Evolutionary conservation across 108 stramenopile genomes (phyloP).

Genomic region (Conticribra weissflogii): DNA sequence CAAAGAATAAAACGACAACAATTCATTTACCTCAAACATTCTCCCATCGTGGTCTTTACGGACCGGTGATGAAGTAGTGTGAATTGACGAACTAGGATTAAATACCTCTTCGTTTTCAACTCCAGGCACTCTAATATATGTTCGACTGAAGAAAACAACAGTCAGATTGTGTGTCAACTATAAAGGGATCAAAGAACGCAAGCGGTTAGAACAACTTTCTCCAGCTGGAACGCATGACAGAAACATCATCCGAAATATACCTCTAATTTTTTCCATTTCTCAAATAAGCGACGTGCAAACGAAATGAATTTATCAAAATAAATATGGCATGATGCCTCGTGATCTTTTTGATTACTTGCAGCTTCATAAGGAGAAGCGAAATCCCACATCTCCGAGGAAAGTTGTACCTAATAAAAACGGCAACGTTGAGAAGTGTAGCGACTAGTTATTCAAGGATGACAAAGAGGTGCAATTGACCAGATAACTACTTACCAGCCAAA

Average conservation of each 20-base stretch:
- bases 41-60: constrained; percentile 78
- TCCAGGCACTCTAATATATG: constrained; percentile 53
- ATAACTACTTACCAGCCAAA: not conserved
- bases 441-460: too few relatives aligned
- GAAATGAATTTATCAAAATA: constrained; percentile 88
- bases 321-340: constrained; percentile 71
- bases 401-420: constrained; percentile 97
- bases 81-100: not conserved
- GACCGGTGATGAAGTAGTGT: constrained; percentile 9
- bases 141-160: constrained; percentile 93
- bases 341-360: constrained; percentile 39
- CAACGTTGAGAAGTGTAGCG: too few relatives aligned
- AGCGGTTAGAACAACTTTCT: too few relatives aligned
- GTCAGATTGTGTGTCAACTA: constrained; percentile 92
- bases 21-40: constrained; percentile 50
- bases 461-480: too few relatives aligned
- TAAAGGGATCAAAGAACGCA: constrained; percentile 1
- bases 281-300: constrained; percentile 72
- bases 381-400: constrained; percentile 98
- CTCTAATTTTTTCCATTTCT: constrained; percentile 85
- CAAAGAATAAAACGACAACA: too few relatives aligned
- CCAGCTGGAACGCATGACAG: too few relatives aligned
- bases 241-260: constrained; percentile 44
- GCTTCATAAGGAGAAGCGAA: constrained; percentile 75
- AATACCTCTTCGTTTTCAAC: constrained; percentile 11